Conservation (phyloP, 257 asterid species). For the Plectranthus barbatus region DNA sequence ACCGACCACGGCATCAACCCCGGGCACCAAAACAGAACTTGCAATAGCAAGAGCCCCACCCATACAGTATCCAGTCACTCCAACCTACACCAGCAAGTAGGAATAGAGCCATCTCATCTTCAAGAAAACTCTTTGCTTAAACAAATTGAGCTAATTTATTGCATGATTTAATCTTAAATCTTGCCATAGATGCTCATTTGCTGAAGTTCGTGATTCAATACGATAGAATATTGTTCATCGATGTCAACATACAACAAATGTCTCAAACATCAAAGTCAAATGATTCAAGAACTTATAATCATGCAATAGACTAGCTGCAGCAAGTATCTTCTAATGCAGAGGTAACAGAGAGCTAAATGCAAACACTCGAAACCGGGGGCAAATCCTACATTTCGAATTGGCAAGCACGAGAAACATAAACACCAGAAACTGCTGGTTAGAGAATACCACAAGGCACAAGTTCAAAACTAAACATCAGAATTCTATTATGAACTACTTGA, state of each 20-base stretch:
- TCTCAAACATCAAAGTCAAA: background rate
- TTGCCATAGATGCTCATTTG: background rate
- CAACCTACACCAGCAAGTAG: constrained; percentile 38
- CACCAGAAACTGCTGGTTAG: background rate
- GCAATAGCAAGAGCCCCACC: constrained; percentile 98
- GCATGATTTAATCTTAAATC: background rate
- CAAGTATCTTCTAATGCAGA: background rate
- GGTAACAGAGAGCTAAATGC: background rate
- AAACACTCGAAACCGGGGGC: background rate
- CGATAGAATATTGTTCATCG: background rate
- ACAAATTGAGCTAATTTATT: background rate
- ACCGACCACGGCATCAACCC: constrained; percentile 77
- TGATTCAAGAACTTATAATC: background rate
- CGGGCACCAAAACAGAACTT: constrained; percentile 81
- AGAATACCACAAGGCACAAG: background rate
- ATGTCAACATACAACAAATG: background rate
- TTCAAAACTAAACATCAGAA: background rate
- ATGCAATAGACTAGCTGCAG: background rate
- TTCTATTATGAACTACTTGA: constrained; percentile 2
- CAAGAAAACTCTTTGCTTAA: background rate
- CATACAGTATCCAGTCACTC: constrained; percentile 98
- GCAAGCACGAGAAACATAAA: background rate
- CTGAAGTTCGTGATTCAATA: background rate
- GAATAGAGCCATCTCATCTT: background rate
- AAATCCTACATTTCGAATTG: background rate